These are phyloP conservation scores for Yarrowia deformans DNA, from an alignment of 805 yeast genomes.

Conservation along the genomic window DNA sequence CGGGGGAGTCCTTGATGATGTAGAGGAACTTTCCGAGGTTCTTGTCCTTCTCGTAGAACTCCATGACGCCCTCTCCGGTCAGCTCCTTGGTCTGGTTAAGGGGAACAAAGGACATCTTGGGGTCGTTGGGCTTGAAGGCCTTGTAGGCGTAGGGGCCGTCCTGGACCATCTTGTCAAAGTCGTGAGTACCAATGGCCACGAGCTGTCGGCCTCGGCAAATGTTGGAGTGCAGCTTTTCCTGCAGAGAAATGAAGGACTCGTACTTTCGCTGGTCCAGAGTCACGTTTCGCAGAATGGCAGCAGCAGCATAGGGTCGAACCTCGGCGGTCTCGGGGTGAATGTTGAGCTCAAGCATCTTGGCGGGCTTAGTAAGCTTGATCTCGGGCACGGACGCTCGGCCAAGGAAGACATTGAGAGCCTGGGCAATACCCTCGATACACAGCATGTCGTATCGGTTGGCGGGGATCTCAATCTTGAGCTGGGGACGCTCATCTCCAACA, in stretches of 20 bases:
- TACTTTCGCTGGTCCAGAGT: constrained; percentile 83
- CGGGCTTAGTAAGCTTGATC: constrained; percentile 66
- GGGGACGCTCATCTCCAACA: constrained; percentile 97
- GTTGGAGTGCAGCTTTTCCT: constrained; percentile 94
- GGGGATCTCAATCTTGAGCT: constrained; percentile 93
- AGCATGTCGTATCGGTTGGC: constrained; percentile 98
- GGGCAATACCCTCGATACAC: constrained; percentile 97
- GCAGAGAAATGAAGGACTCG: constrained; percentile 93
- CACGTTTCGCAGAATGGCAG: constrained; percentile 88
- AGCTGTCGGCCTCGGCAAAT: constrained; percentile 96
- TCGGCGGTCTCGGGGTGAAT: constrained; percentile 75
- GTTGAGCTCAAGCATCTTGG: constrained; percentile 68
- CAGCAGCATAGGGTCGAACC: constrained; percentile 92
- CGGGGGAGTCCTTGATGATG: constrained; percentile 86
- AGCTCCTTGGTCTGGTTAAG: constrained; percentile 57
- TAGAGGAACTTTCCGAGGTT: constrained; percentile 88
- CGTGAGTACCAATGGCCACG: constrained; percentile 99
- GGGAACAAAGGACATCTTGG: constrained; percentile 58
- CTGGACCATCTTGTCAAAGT: constrained; percentile 68
- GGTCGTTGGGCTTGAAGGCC: constrained; percentile 78
- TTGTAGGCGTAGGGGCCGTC: constrained; percentile 86
- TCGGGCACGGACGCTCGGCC: constrained; percentile 71
- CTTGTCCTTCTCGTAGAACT: constrained; percentile 88
- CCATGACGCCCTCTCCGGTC: constrained; percentile 82
- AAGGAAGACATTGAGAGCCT: constrained; percentile 88